Evolutionary conservation across 345 rosid species (phyloP).

Genomic region (Acer negundo): DNA sequence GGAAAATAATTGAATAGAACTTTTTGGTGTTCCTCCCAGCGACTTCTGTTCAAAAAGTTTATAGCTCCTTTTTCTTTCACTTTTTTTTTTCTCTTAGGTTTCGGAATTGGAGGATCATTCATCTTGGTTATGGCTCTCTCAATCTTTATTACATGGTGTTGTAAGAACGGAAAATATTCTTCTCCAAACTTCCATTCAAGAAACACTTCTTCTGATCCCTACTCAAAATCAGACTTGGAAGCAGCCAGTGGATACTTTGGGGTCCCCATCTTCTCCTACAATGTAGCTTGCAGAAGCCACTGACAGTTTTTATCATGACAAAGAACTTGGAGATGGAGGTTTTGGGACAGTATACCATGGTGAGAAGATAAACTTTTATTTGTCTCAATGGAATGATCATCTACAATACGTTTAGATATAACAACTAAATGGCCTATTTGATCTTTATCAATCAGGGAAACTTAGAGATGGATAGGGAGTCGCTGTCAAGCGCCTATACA

Average conservation of each 20-base stretch:
- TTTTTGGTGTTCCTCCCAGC: too few species aligned
- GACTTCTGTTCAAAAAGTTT: background rate
- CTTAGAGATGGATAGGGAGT: slow-evolving; percentile 68
- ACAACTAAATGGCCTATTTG: background rate
- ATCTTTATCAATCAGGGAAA: slow-evolving; percentile 41
- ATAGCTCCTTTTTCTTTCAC: too few species aligned
- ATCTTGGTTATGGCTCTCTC: slow-evolving; percentile 22
- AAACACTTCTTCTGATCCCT: slow-evolving; percentile 18
- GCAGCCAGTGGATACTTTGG: slow-evolving; percentile 35
- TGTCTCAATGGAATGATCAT: too few species aligned
- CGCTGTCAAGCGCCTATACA: slow-evolving; percentile 65
- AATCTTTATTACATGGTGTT: slow-evolving; percentile 16
- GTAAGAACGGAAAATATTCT: slow-evolving; percentile 24
- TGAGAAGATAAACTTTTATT: slow-evolving; percentile 27
- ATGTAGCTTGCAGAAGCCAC: slow-evolving; percentile 71
- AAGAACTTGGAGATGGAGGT: slow-evolving; percentile 71
- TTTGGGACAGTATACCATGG: slow-evolving; percentile 72
- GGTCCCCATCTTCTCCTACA: slow-evolving; percentile 54
- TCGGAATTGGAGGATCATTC: slow-evolving; percentile 29
- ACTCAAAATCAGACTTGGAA: slow-evolving; percentile 40
- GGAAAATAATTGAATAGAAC: background rate
- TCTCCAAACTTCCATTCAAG: slow-evolving; percentile 31
- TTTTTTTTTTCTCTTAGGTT: slow-evolving; percentile 15
- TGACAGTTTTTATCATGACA: slow-evolving; percentile 39
- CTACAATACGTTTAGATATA: too few species aligned